phyloP scores from a whole-genome alignment of 768 basidiomycete species.

The Trametes meyenii region DNA sequence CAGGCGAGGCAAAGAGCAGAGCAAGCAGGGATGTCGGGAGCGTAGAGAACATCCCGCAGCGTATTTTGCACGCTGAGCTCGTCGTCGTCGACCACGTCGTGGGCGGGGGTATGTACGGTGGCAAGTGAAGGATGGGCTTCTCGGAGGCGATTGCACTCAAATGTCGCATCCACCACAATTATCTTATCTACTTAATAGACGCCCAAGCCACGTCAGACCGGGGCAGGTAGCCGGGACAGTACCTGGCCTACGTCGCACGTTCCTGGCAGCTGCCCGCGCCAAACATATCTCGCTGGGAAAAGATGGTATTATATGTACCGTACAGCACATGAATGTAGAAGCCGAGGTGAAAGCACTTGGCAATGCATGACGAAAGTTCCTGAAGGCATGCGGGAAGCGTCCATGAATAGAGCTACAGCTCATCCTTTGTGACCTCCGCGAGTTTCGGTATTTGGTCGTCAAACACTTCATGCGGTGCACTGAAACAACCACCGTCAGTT shows the following conservation, averaged over 20 bases:
- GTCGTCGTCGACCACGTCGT: slow-evolving; percentile 25
- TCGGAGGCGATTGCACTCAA: neutral
- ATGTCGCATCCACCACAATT: neutral
- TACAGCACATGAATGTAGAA: slow-evolving; percentile 29
- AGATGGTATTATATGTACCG: slow-evolving; percentile 30
- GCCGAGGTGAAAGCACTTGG: slow-evolving; percentile 9
- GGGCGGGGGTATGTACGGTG: slow-evolving; percentile 4
- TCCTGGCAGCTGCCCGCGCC: neutral
- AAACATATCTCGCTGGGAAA: slow-evolving; percentile 22
- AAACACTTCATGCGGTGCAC: slow-evolving; percentile 22
- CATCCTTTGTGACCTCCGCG: slow-evolving; percentile 9
- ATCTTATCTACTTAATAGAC: slow-evolving; percentile 4
- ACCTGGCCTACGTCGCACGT: slow-evolving; percentile 1
- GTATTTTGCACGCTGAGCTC: slow-evolving; percentile 13
- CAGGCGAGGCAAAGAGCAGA: slow-evolving; percentile 42
- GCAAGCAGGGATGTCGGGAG: slow-evolving; percentile 40
- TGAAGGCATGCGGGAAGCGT: slow-evolving; percentile 11
- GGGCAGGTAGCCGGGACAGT: neutral
- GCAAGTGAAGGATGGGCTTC: neutral
- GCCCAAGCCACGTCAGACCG: slow-evolving; percentile 14
- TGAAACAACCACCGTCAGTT: neutral
- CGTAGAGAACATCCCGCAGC: slow-evolving; percentile 28
- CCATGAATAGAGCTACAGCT: slow-evolving; percentile 8
- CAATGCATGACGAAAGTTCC: slow-evolving; percentile 5
- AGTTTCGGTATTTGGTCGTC: neutral